Conservation (phyloP, 352 stramenopile species). For the Saprolegnia diclina region DNA sequence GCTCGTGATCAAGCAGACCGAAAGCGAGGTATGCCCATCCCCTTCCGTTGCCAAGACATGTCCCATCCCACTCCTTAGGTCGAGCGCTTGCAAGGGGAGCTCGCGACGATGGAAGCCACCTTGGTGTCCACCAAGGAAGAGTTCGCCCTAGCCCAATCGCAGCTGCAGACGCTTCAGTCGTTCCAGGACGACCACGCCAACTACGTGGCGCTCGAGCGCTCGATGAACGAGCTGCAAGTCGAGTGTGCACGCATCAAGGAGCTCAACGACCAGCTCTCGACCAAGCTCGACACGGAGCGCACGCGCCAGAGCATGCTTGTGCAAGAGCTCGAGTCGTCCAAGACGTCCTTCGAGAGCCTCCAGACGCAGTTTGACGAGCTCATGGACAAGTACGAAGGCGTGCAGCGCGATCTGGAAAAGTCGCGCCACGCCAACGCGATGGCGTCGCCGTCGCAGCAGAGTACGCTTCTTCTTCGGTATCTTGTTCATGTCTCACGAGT, state of each 20-base stretch:
- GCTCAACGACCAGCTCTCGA: conserved; percentile 38
- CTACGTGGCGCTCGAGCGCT: conserved; percentile 32
- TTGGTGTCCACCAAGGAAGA: conserved; percentile 24
- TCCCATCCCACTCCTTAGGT: background rate
- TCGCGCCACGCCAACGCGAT: conserved; percentile 3
- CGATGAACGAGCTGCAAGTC: conserved; percentile 38
- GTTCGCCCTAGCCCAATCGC: background rate
- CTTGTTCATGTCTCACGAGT: conserved; percentile 30
- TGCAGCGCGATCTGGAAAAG: conserved; percentile 14
- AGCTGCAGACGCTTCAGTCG: background rate
- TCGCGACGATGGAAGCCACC: conserved; percentile 23
- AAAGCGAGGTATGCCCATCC: conserved; percentile 17
- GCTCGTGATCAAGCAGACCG: conserved; percentile 45
- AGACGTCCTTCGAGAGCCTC: conserved; percentile 8
- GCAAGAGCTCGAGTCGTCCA: conserved; percentile 35
- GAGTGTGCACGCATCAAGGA: conserved; percentile 55
- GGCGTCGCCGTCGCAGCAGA: conserved; percentile 6
- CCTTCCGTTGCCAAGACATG: background rate
- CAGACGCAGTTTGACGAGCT: conserved; percentile 22
- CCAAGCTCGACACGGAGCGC: conserved; percentile 41
- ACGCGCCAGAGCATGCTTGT: conserved; percentile 40
- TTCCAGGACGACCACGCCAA: conserved; percentile 21
- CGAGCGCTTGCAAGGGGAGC: background rate
- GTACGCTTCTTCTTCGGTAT: conserved; percentile 17
- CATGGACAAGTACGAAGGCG: conserved; percentile 11